Evolutionary conservation across 495 filamentous ascomycete species (phyloP), one percentile per base, ranked within the genome.

Genomic region (Sordaria brevicollis): DNA sequence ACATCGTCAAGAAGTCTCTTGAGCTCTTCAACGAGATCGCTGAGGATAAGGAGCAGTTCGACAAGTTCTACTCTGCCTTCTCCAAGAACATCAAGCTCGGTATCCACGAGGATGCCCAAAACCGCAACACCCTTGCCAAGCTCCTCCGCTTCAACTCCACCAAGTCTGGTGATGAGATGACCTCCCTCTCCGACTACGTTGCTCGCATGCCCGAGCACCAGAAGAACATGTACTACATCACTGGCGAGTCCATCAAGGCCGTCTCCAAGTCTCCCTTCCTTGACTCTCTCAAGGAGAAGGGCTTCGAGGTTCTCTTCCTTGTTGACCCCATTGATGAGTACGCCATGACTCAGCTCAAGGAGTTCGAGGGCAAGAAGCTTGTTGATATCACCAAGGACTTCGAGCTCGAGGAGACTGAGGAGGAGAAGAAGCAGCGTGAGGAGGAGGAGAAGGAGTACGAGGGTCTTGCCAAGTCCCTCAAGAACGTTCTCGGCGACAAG

Each of bases 331-430:
- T 99, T 84, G 95, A 99, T 75, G 95, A 99, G 90, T 99, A 99
- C 78, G 95, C 95, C 81, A 96, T 99, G 92, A 99, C 95, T 76
- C 95, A 99, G 88, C 90, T 99, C 81, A 99, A 99, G 89, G 95
- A 99, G 84, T 98, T 96, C 81, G 95, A 99, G 76, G 91, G 91
- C 86, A 99, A 98, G 93, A 99, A 99, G 89, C 89, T 99, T 35
- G 94, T 99, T 79, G 95, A 99, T 81, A 99, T 99, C 83, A 99
- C 95, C 87, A 99, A 99, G 90, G 95, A 99, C 90, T 99, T 99
- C 85, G 95, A 99, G 86, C 93, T 99, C 71, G 95, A 99, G 89
- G 95, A 99, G 91, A 94, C 92, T 71, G 94, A 97, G 34, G 96
- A 99, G 82, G 96, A 98, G 92, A 98, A 98, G 94, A 92, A 89